Evolutionary conservation across 768 basidiomycete genomes (phyloP).

Genomic region (Tylopilus cervinicoccineus): DNA sequence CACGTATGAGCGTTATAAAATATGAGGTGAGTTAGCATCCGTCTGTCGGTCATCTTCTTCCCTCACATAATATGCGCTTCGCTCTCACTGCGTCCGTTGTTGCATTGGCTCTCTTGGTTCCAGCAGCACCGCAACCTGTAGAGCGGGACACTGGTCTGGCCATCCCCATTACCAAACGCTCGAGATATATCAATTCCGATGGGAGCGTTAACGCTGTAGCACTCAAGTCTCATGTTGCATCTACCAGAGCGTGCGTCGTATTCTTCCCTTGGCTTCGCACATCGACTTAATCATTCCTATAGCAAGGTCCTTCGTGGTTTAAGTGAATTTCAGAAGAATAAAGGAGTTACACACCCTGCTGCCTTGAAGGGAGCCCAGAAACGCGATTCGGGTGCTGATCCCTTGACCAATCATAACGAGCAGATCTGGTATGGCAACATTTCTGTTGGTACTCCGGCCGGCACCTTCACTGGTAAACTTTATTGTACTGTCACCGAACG

Average conservation of each 20-base stretch:
- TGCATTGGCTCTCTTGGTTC: conserved; percentile 2
- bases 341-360: neutral
- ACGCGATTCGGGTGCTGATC: neutral
- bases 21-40: too few relatives aligned
- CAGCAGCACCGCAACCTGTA: conserved; percentile 6
- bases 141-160: neutral
- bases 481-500: neutral
- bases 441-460: conserved; percentile 8
- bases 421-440: conserved; percentile 12
- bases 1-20: too few relatives aligned
- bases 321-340: conserved; percentile 1
- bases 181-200: conserved; percentile 2
- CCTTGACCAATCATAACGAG: neutral
- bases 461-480: neutral
- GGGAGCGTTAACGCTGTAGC: conserved; percentile 1
- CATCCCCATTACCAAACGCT: conserved; percentile 10
- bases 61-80: conserved; percentile 7
- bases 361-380: neutral
- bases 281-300: neutral
- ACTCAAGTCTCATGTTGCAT: conserved; percentile 7
- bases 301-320: conserved; percentile 6
- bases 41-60: neutral
- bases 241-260: conserved; percentile 7
- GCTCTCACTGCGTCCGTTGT: conserved; percentile 1
- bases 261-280: neutral